Base-by-base conservation (phyloP, 2,329 filamentous ascomycete species). In the Nothophaeocryptopus gaeumannii region DNA sequence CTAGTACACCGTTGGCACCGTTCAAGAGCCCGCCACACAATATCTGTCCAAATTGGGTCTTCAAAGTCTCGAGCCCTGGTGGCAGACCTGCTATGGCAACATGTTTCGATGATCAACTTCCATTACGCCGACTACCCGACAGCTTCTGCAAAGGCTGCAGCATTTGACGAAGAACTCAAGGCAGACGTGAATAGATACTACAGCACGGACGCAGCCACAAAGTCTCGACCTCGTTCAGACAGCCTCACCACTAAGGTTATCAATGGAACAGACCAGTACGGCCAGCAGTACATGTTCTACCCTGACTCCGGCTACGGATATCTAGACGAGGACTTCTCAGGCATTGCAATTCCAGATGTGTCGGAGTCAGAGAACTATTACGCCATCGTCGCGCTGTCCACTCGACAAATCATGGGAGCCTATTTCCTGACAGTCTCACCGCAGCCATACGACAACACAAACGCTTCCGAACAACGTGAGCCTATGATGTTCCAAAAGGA, bases 401-500 rank as follows among this genome's bases (percentile, higher is more conserved):
- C 50, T n/a, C 45, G 50, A 11, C 50, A 53, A 31, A 26, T 48
- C 26, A 53, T 53, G 45, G 50, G 45, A 15, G 50, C 45, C 13
- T 53, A 48, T 34, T 26, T 47, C 15, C 41, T 53, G 7, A 53
- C 50, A 5, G 20, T 14, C 3, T 45, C 45, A 2, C 16, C 39
- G n/a, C 26, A 34, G 5, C 34, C 39, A 8, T 10, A 29, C 7
- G 30, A 30, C 8, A 38, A 37, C 13, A 41, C 39, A 4, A 20
- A 14, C 4, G 33, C 33, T 14, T 4, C 33, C 12, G 7, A 3
- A 3, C 4, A 26, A 26, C 7, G 20, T 7, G 45, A 53, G 29
- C 54, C 54, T 13, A 48, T 45, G 20, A 40, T 72, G 5, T 82
- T 81, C 61, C 65, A 81, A 45, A 82, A 82, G 59, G 79, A 82